Evolutionary conservation across 2,329 filamentous ascomycete genomes (phyloP), one percentile per base, ranked within the genome.

Genomic region (Arthroderma sp.): DNA sequence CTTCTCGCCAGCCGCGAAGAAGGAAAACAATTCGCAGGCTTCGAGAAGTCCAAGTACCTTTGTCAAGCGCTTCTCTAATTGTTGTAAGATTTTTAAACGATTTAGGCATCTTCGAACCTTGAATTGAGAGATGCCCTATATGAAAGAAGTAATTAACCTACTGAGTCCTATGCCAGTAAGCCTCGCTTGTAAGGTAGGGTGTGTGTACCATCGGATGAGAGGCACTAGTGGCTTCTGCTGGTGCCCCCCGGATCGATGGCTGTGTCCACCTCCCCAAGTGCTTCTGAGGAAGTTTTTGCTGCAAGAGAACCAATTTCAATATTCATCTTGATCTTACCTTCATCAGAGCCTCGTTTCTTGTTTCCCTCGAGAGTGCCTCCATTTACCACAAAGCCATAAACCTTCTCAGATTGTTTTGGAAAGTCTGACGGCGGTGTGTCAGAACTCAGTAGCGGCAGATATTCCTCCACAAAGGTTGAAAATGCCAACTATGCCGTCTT

Each of bases 121-220:
- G 82, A 58, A 96, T 96, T 4, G 84, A 86, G 53, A 96, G 74
- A 69, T 97, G 91, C 0, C 91, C 91, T 86, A 94, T 96, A 68
- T 96, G 91, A 15, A 96, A 69, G 73, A 96, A 97, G 74, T 96
- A 95, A 68, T 93, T 95, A 54, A 95, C 87, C 91, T 91, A 95
- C 59, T 88, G 88, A 49, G 74, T 70, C 9, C 73, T 70, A 55
- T 73, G 70, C 80, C 81, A 94, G 70, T 87, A 91, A 1, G 21
- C 13, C 21, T 44, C 41, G 23, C 2, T 23, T 44, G 19, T 23
- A 8, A 4, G 38, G 23, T 44, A 3, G 2, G 35, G 13, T 6
- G 41, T 9, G 19, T 25, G 13, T 8, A 15, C 7, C 5, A 3
- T 44, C 5, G 19, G 21, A 4, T 23, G 19, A 15, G 11, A 3